These are phyloP conservation scores for Flaveria robusta DNA, from an alignment of 129 eudicot species.

Conservation along the genomic window DNA sequence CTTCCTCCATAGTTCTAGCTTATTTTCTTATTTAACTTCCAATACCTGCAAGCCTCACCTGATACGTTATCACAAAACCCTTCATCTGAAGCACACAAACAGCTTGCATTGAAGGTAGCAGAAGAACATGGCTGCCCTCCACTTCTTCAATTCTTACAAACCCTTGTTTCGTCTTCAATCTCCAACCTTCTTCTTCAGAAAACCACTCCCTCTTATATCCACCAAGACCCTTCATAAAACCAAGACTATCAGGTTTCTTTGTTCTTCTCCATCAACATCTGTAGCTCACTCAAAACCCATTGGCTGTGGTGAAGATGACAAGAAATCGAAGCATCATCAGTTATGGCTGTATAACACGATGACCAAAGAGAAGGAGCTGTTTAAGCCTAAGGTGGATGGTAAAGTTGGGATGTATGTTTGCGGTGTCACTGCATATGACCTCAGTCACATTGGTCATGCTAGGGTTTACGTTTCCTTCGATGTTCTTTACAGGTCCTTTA, in stretches of 20 bases:
- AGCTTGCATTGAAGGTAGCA: too few species aligned
- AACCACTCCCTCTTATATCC: neutral
- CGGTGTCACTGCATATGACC: conserved; percentile 90
- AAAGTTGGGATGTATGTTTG: conserved; percentile 91
- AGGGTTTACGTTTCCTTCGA: conserved; percentile 82
- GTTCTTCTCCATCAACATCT: conserved; percentile 30
- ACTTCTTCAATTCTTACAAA: conserved; percentile 31
- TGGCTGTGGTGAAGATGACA: neutral
- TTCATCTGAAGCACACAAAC: neutral
- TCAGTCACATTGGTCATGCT: conserved; percentile 93
- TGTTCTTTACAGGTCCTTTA: conserved; percentile 68
- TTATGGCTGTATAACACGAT: conserved; percentile 77
- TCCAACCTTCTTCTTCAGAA: conserved; percentile 16
- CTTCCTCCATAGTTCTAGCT: neutral
- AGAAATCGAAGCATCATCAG: conserved; percentile 20
- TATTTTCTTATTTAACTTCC: too few species aligned
- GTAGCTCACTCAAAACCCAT: conserved; percentile 15
- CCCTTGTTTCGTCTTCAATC: conserved; percentile 22
- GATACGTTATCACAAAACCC: too few species aligned
- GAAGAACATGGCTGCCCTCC: conserved; percentile 26
- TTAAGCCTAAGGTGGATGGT: conserved; percentile 57
- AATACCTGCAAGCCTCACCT: too few species aligned
- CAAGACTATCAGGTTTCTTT: conserved; percentile 22
- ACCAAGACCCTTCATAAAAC: neutral
- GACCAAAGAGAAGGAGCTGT: conserved; percentile 68